A percentile compares a stretch with the other conserved stretches of the same genome.
Conservation (phyloP, 768 basidiomycete species). For the Boletus barrowsii region DNA sequence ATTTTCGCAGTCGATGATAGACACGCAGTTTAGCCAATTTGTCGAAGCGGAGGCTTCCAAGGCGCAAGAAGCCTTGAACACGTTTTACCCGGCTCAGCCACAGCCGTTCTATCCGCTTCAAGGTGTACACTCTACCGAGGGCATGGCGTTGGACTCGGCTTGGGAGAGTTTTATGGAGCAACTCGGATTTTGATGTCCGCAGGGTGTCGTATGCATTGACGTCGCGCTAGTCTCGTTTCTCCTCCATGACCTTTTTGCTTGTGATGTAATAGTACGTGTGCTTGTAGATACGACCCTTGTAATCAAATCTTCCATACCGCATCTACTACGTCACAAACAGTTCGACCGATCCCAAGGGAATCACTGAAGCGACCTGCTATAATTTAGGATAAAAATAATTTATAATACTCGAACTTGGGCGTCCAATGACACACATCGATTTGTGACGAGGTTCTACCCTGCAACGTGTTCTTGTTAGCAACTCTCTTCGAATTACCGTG, state of each 20-base stretch:
- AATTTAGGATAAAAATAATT: too few relatives aligned
- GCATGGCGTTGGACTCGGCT: constrained; percentile 51
- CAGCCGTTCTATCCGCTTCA: constrained; percentile 3
- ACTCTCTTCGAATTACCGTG: too few relatives aligned
- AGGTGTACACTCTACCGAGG: constrained; percentile 6
- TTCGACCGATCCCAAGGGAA: too few relatives aligned
- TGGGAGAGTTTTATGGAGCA: constrained; percentile 72
- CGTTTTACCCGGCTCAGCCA: constrained; percentile 15
- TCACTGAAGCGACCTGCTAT: too few relatives aligned
- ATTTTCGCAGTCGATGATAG: constrained; percentile 30
- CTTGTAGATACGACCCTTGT: too few relatives aligned
- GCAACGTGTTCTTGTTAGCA: too few relatives aligned
- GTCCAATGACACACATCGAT: too few relatives aligned
- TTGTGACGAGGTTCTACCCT: too few relatives aligned
- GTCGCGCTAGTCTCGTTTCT: not conserved
- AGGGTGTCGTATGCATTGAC: not conserved
- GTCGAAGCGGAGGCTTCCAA: constrained; percentile 12
- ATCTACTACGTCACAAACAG: too few relatives aligned
- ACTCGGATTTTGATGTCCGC: constrained; percentile 44
- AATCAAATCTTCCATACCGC: too few relatives aligned
- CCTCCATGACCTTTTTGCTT: not conserved
- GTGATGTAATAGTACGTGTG: too few relatives aligned
- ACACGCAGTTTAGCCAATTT: constrained; percentile 27
- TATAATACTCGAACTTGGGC: too few relatives aligned
- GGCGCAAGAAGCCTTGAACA: constrained; percentile 13